Evolutionary conservation across 75 land plant species (phyloP), one percentile per base, ranked within the genome.

Genomic region (Ceratopteris richardii): DNA sequence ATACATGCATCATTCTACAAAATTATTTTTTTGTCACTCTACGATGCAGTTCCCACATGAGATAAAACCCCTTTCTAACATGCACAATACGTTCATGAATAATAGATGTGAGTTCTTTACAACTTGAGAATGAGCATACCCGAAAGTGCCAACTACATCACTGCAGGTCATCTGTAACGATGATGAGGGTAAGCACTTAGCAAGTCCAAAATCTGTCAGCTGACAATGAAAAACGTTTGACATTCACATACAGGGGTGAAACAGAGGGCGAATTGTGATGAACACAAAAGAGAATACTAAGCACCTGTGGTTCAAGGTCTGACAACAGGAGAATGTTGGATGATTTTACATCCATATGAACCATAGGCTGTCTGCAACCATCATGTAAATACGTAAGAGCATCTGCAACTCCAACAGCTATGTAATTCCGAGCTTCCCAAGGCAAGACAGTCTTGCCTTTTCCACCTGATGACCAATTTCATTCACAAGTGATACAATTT

Each of bases 151-250:
- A 26, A 78, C 75, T 58, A 92, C 86, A 76, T 92, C 87, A 57
- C 70, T 72, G 53, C 77, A 78, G 12, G 72, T 67, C 14, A 77
- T 61, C 36, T 82, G 62, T 11, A 80, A 58, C 13, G 82, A 62
- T 11, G 52, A 57, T 40, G 74, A 60, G 24, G 94, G 78, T 28
- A 94, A 80, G 86, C 86, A 88, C 56, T 67, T 71, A 21, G 97
- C 97, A 51, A 92, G 87, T 29, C 97, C 97, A 85, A 92, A 92
- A 74, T 92, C 97, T 31, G 90, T 75, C 54, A 92, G 64, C 97
- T 92, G 77, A 9, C 3, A 33, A 33, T 3, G 37, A 33, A 33
- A 33, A 33, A 33, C 3, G 37, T 33, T 9, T 4, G 37, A 33
- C 3, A 33, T 4, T 33, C 9, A 33, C n/a, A 9, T 33, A 33